Evolutionary conservation across 495 filamentous ascomycete species (phyloP), one percentile per base, ranked within the genome.

Genomic region (Lasiosphaeria ovina): DNA sequence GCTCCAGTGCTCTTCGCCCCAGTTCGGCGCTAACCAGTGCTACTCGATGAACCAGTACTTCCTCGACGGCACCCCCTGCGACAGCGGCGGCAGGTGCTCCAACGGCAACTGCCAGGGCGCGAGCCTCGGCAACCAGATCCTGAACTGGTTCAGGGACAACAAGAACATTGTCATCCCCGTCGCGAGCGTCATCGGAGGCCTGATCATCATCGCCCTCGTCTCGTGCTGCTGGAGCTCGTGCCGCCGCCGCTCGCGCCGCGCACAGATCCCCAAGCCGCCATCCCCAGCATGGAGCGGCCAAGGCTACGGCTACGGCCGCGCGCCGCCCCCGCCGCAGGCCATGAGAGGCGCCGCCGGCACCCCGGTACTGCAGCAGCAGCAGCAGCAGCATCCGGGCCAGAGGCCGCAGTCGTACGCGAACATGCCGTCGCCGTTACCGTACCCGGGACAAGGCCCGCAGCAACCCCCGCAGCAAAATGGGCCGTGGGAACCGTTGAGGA

Each of bases 21-120:
- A 83, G 52, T 83, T 93, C 57, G 84, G 85, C 1, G 65, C 74
- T 10, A 80, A 80, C 67, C 80, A 79, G 44, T 96, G 87, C 71
- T 89, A 85, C 70, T 79, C 80, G 35, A 87, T 94, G 78, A 84
- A 90, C 66, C 92, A 97, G 73, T 93, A 96, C 72, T 98, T 95
- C 76, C 79, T 98, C 44, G 95, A 98, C 69, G 94, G 94, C 11
- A 98, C 94, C 7, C 79, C 85, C 3, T 98, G 94, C 72, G 82
- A 87, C 54, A 87, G 90, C 31, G 90, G 91, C 57, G 94, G 94
- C 6, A 76, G 78, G 51, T 98, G 94, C 71, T 69, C 62, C 38
- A 92, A 92, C 60, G 91, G 91, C 7, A 72, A 79, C 61, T 95
- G 91, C 73, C 70, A 79, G 66, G 91, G 89, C 42, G 78, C 84